Percentiles rank a stretch among this genome's conserved stretches.
Evolutionary conservation across 2,329 filamentous ascomycete species (phyloP).

Genomic region (Gyromitra esculenta): DNA sequence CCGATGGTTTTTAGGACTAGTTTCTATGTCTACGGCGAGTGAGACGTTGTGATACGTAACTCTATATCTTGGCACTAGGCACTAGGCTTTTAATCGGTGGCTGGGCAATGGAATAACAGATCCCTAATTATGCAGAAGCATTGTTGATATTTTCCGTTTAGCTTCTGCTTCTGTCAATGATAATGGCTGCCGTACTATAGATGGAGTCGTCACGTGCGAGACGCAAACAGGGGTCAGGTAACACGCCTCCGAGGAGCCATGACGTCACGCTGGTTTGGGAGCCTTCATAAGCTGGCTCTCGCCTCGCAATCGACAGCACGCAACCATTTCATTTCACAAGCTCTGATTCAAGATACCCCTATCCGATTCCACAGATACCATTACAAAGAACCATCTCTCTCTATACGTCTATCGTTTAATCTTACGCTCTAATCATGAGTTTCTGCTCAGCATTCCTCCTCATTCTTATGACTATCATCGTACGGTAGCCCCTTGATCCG

Average conservation of each 20-base stretch:
- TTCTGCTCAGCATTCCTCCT: slow-evolving; percentile 46
- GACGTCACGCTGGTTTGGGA: slow-evolving; percentile 15
- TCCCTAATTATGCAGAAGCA: background rate
- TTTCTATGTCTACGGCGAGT: background rate
- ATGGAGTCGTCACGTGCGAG: background rate
- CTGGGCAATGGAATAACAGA: too few species aligned
- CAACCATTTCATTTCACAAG: slow-evolving; percentile 16
- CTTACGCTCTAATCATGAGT: slow-evolving; percentile 38
- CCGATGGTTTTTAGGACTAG: background rate
- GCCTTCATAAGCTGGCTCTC: slow-evolving; percentile 21
- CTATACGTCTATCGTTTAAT: background rate
- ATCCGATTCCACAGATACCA: slow-evolving; percentile 8
- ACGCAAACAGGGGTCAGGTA: background rate
- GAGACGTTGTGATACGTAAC: background rate
- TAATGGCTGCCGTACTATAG: background rate
- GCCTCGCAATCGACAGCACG: slow-evolving; percentile 12
- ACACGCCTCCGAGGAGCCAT: background rate
- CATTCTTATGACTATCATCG: slow-evolving; percentile 49
- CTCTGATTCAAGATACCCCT: slow-evolving; percentile 10
- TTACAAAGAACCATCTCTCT: background rate
- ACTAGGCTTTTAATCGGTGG: background rate
- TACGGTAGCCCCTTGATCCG: slow-evolving; percentile 7
- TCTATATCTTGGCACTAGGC: background rate
- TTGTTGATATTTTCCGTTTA: background rate
- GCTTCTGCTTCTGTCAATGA: background rate